These are phyloP conservation scores for Tympanopsis confertula DNA, from an alignment of 2,329 filamentous ascomycete genomes.

Conservation along the genomic window DNA sequence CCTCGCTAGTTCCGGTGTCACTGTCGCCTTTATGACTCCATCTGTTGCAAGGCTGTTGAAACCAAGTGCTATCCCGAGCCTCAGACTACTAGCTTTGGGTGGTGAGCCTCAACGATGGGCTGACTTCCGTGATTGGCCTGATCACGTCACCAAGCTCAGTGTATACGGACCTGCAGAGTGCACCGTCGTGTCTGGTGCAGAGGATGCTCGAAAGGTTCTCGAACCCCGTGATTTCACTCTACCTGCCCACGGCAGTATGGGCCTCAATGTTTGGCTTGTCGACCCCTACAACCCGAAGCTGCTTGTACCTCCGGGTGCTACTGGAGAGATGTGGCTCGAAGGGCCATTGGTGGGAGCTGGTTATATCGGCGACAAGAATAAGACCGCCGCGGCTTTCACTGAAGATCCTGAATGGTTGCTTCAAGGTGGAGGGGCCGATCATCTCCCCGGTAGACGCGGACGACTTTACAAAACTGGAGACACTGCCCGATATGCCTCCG, in stretches of 20 bases:
- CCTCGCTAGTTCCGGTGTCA: constrained; percentile 1
- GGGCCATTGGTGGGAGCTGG: constrained; percentile 22
- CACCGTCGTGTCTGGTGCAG: not conserved
- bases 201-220: too few species aligned
- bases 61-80: not conserved
- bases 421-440: constrained; percentile 15
- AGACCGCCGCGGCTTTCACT: constrained; percentile 24
- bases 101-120: not conserved
- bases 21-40: constrained; percentile 3
- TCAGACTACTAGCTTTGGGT: not conserved
- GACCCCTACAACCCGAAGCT: constrained; percentile 3
- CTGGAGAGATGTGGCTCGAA: constrained; percentile 9
- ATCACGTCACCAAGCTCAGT: not conserved
- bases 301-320: constrained; percentile 6
- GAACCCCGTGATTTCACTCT: too few species aligned
- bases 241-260: too few species aligned
- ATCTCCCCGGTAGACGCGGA: constrained; percentile 22
- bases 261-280: constrained; percentile 5
- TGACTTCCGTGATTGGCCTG: not conserved
- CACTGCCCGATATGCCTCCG: constrained; percentile 14
- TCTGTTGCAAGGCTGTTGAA: constrained; percentile 2
- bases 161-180: not conserved
- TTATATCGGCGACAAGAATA: constrained; percentile 24
- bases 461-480: constrained; percentile 22
- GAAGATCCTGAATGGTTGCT: constrained; percentile 18